Base-by-base conservation (phyloP, 106 monocot species). In the Dioscorea alata region DNA sequence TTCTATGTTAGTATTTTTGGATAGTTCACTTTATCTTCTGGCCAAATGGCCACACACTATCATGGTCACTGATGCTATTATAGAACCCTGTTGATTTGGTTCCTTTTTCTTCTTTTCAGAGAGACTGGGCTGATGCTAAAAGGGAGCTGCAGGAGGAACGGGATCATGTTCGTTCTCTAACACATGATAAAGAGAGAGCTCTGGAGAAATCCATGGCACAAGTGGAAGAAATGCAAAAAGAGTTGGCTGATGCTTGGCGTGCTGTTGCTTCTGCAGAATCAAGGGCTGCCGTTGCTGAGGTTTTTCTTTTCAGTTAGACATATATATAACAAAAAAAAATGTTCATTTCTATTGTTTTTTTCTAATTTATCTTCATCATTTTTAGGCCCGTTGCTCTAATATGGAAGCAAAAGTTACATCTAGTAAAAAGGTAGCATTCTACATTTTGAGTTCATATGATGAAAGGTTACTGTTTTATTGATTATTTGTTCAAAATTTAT, bases 61-160 rank as follows among this genome's bases (percentile, higher is more conserved):
- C 42, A 42, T 10, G 10, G 42, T 1, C 42, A 42, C 42, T 8
- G 42, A 42, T 42, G 10, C 10, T 42, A 42, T 42, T 42, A 42
- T 42, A 42, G 42, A 42, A 8, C 42, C 10, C 42, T 42, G 42
- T 42, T 42, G 42, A 42, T 42, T 42, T 42, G 10, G 6, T 42
- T 42, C 42, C 42, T 42, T 19, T 1, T 1, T 54, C 15, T 1
- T 28, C 31, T 73, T 4, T 71, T 1, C 34, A 95, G 91, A 88
- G 77, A 65, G 90, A 99, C 16, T 99, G 89, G 99, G 87, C 93
- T 20, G 85, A 99, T 68, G 81, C 73, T 32, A 99, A 93, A 61
- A 88, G 79, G 35, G 99, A 99, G 57, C 85, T 99, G 77, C 99
- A 90, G 77, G 90, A 93, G 66, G 87, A 85, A 70, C 75, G 86